Conservation (phyloP, 306 rosid genomes). For the Fragaria vesca region DNA sequence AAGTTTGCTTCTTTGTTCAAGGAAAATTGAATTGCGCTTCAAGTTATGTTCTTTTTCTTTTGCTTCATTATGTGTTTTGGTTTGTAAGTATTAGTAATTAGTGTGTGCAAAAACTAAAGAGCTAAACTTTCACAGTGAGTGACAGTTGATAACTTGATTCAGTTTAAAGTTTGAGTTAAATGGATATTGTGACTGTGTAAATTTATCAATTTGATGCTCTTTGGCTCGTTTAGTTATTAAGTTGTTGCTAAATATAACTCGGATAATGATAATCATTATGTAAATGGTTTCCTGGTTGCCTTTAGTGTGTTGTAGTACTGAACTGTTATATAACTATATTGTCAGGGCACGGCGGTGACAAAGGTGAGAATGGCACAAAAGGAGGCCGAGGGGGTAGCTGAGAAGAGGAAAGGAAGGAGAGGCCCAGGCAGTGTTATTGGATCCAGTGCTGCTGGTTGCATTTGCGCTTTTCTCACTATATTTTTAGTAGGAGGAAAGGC, state of each 20-base stretch:
- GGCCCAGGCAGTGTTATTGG: slow-evolving; percentile 96
- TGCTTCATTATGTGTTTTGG: background rate
- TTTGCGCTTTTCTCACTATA: slow-evolving; percentile 75
- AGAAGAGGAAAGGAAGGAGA: slow-evolving; percentile 93
- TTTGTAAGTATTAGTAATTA: background rate
- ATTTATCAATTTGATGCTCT: background rate
- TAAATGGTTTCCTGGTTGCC: background rate
- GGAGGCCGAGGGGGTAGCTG: slow-evolving; percentile 92
- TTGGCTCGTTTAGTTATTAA: background rate
- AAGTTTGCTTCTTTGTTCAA: background rate
- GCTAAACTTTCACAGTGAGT: background rate
- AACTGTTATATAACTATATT: background rate
- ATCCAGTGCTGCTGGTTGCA: slow-evolving; percentile 95
- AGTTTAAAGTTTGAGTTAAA: background rate
- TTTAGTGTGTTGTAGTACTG: background rate
- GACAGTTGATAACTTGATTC: background rate
- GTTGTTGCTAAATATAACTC: background rate
- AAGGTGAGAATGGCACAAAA: slow-evolving; percentile 91
- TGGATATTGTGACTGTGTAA: background rate
- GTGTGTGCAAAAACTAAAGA: background rate
- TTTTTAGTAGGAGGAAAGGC: slow-evolving; percentile 66
- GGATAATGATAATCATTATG: background rate
- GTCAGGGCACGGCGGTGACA: slow-evolving; percentile 87
- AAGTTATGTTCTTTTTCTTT: background rate
- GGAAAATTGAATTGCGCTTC: background rate